Evolutionary conservation across 805 yeast genomes (phyloP).

Genomic region (Ogataea minuta): DNA sequence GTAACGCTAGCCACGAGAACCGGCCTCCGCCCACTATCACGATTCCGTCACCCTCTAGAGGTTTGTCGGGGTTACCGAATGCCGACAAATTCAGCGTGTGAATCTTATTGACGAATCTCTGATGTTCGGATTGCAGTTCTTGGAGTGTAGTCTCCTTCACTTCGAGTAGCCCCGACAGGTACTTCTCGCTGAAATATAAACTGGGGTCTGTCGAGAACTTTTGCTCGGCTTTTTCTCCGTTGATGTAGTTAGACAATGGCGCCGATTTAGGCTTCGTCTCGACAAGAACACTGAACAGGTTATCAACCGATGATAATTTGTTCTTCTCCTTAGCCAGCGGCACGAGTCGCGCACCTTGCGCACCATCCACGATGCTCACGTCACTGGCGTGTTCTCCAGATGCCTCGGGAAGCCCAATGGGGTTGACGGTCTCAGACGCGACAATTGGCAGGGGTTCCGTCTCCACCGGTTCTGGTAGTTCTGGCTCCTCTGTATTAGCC

Average conservation of each 20-base stretch:
- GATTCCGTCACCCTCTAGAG: constrained; percentile 33
- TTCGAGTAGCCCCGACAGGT: constrained; percentile 43
- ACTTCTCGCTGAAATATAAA: constrained; percentile 45
- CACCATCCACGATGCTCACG: constrained; percentile 1
- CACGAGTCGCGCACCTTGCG: background rate
- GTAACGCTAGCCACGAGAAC: constrained; percentile 48
- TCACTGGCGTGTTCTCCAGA: background rate
- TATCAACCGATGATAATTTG: constrained; percentile 9
- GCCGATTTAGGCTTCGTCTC: constrained; percentile 35
- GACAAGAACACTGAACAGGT: constrained; percentile 27
- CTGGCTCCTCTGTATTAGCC: background rate
- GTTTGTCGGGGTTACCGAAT: constrained; percentile 27
- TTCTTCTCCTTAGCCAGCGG: background rate
- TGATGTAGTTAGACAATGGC: constrained; percentile 43
- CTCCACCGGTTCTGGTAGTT: background rate
- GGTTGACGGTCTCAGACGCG: background rate
- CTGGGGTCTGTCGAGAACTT: constrained; percentile 39
- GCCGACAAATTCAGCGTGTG: constrained; percentile 37
- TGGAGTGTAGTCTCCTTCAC: constrained; percentile 32
- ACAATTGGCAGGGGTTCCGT: constrained; percentile 1
- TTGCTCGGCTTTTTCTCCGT: constrained; percentile 42
- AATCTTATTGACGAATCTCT: constrained; percentile 17
- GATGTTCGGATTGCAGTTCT: constrained; percentile 21
- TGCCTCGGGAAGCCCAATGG: background rate
- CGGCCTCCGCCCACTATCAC: constrained; percentile 55